Evolutionary conservation across 2,329 filamentous ascomycete genomes (phyloP).

Genomic region (Neofusicoccum cordaticola): DNA sequence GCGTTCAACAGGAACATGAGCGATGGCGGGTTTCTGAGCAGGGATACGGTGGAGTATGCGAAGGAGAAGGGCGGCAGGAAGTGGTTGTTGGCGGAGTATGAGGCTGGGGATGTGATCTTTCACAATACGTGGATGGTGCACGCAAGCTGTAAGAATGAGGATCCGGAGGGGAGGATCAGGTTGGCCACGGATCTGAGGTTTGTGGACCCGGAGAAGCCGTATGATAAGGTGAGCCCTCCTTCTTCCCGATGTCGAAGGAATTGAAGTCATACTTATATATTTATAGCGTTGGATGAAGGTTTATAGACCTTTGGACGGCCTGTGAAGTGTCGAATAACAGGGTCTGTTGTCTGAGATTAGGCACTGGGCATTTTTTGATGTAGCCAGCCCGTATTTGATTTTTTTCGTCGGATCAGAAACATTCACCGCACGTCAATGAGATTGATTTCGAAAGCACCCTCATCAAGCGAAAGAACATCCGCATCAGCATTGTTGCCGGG

Average conservation of each 20-base stretch:
- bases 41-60: slow-evolving; percentile 1
- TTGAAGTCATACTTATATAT: neutral
- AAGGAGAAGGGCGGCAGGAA: neutral
- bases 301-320: neutral
- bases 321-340: neutral
- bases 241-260: neutral
- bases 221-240: neutral
- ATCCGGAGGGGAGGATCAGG: slow-evolving; percentile 4
- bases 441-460: neutral
- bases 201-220: neutral
- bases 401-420: neutral
- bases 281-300: neutral
- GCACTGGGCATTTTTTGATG: no score
- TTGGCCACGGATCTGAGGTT: neutral
- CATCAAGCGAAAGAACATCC: neutral
- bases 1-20: slow-evolving; percentile 19
- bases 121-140: slow-evolving; percentile 9
- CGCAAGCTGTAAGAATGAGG: slow-evolving; percentile 13
- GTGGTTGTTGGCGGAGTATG: slow-evolving; percentile 5
- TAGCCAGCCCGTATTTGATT: neutral
- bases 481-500: neutral
- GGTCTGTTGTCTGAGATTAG: no score
- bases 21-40: slow-evolving; percentile 14
- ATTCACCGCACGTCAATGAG: neutral
- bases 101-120: slow-evolving; percentile 17